Conservation (phyloP, 352 stramenopile species). For the Peronosclerospora sorghi region DNA sequence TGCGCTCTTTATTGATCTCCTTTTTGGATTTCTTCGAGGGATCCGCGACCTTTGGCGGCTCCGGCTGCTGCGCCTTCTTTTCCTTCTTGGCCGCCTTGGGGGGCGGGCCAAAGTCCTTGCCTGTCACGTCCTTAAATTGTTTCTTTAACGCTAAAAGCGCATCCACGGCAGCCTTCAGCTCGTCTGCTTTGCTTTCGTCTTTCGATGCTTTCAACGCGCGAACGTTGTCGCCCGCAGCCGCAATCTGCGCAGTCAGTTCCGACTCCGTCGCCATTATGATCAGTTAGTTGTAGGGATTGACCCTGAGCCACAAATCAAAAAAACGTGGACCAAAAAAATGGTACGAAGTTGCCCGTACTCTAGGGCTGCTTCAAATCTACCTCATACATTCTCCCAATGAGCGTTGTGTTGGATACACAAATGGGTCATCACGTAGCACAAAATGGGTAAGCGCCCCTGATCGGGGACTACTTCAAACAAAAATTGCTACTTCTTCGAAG, state of each 20-base stretch:
- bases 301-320: slow-evolving; percentile 24
- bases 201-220: slow-evolving; percentile 56
- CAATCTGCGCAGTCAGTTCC: slow-evolving; percentile 47
- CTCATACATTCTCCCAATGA: too few species aligned
- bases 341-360: too few species aligned
- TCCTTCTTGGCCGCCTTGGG: slow-evolving; percentile 61
- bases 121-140: slow-evolving; percentile 66
- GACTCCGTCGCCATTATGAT: slow-evolving; percentile 34
- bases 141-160: slow-evolving; percentile 60
- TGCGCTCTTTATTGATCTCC: slow-evolving; percentile 83
- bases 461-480: slow-evolving; percentile 32
- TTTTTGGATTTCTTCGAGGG: slow-evolving; percentile 77
- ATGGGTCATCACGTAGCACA: too few species aligned
- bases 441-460: too few species aligned
- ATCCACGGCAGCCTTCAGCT: slow-evolving; percentile 39
- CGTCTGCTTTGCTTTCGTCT: slow-evolving; percentile 33
- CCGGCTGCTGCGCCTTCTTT: slow-evolving; percentile 34
- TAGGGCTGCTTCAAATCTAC: too few species aligned
- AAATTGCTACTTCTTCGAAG: slow-evolving; percentile 58
- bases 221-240: slow-evolving; percentile 57
- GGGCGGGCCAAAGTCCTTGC: slow-evolving; percentile 58
- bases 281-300: background rate
- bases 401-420: too few species aligned
- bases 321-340: too few species aligned
- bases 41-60: slow-evolving; percentile 22